phyloP scores from a whole-genome alignment of 2,329 filamentous ascomycete species.

The Lecanicillium sp. region DNA sequence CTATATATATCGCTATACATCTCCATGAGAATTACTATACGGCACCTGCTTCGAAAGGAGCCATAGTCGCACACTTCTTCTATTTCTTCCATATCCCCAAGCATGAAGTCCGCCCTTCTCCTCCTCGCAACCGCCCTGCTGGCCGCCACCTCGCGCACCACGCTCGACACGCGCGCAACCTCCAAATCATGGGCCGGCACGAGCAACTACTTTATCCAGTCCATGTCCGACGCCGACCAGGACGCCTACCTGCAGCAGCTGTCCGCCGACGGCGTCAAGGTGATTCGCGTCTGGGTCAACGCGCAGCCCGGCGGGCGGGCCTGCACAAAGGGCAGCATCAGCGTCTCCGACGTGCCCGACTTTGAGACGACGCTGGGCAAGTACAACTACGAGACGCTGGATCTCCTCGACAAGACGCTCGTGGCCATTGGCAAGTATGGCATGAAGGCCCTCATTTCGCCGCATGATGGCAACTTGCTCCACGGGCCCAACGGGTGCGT shows the following conservation, averaged over 20 bases:
- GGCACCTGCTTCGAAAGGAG: no score
- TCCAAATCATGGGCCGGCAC: constrained; percentile 11
- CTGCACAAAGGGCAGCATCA: constrained; percentile 13
- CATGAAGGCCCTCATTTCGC: constrained; percentile 12
- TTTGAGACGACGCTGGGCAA: constrained; percentile 13
- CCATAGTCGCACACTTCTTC: no score
- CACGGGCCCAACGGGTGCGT: constrained; percentile 9
- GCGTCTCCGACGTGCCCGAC: constrained; percentile 6
- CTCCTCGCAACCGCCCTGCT: background rate
- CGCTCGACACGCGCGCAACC: constrained; percentile 1
- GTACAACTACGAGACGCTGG: constrained; percentile 12
- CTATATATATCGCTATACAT: no score
- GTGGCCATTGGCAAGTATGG: constrained; percentile 5
- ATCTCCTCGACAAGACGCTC: constrained; percentile 10
- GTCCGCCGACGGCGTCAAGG: constrained; percentile 10
- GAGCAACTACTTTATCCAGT: constrained; percentile 13
- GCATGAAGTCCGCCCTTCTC: no score
- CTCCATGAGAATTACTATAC: no score
- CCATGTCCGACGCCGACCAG: constrained; percentile 11
- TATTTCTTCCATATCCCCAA: no score
- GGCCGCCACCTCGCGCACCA: background rate
- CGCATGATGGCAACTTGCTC: constrained; percentile 11
- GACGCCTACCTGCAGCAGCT: constrained; percentile 11
- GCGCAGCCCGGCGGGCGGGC: constrained; percentile 6
- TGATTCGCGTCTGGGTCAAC: constrained; percentile 13